Evolutionary conservation across 2,329 filamentous ascomycete species (phyloP).

Genomic region (Trematosphaeria pertusa): DNA sequence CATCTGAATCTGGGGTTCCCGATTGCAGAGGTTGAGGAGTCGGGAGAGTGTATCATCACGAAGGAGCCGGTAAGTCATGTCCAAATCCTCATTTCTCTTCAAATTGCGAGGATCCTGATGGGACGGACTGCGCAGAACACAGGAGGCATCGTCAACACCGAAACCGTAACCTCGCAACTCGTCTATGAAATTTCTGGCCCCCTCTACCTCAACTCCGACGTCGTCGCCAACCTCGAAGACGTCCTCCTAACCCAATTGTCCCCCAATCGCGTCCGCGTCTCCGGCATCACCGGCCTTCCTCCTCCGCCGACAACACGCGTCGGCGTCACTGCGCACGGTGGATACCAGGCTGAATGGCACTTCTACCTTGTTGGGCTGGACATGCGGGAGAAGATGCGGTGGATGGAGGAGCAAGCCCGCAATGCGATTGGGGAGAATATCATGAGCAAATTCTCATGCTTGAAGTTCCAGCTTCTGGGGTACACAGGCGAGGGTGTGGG

Average conservation of each 20-base stretch:
- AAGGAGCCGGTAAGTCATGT: constrained; percentile 45
- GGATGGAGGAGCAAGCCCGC: constrained; percentile 24
- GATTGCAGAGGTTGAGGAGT: constrained; percentile 53
- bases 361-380: constrained; percentile 57
- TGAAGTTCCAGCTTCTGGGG: constrained; percentile 37
- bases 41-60: constrained; percentile 53
- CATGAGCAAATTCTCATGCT: constrained; percentile 25
- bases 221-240: constrained; percentile 41
- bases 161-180: constrained; percentile 38
- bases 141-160: constrained; percentile 29
- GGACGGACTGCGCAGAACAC: constrained; percentile 33
- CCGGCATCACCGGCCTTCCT: constrained; percentile 39
- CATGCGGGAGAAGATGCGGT: constrained; percentile 50
- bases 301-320: constrained; percentile 44
- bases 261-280: constrained; percentile 33
- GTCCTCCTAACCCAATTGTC: constrained; percentile 28
- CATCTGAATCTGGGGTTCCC: constrained; percentile 51
- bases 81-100: too few species aligned
- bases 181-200: constrained; percentile 53
- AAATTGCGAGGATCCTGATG: constrained; percentile 29
- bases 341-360: constrained; percentile 44
- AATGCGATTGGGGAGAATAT: constrained; percentile 27
- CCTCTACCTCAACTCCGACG: constrained; percentile 49
- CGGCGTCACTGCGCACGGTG: constrained; percentile 36
- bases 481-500: constrained; percentile 23